phyloP scores from a whole-genome alignment of 2,329 filamentous ascomycete genomes.

The Ophiosphaerella narmari region DNA sequence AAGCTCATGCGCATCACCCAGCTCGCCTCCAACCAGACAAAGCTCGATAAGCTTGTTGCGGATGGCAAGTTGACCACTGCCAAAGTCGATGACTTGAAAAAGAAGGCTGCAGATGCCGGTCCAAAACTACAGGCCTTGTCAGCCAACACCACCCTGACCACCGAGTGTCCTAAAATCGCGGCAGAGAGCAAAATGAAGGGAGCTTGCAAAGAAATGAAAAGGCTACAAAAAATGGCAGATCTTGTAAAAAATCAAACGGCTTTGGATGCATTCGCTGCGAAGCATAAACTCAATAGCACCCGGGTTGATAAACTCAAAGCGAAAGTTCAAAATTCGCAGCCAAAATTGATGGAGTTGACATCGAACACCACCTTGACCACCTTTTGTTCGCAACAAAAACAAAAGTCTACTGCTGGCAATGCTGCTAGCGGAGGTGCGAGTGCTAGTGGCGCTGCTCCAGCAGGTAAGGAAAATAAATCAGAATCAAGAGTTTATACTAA shows the following conservation, averaged over 20 bases:
- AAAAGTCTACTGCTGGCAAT: constrained; percentile 19
- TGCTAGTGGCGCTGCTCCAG: too few relatives aligned
- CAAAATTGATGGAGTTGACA: constrained; percentile 27
- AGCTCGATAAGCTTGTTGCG: constrained; percentile 29
- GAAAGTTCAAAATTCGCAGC: constrained; percentile 23
- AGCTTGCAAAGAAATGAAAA: constrained; percentile 30
- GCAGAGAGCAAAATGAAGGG: constrained; percentile 24
- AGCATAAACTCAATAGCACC: constrained; percentile 28
- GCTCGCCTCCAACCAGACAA: constrained; percentile 35
- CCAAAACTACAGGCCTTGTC: constrained; percentile 25
- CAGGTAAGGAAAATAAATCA: too few relatives aligned
- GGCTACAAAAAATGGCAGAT: constrained; percentile 22
- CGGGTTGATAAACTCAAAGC: constrained; percentile 27
- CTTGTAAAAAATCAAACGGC: constrained; percentile 34
- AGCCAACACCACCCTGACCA: constrained; percentile 32
- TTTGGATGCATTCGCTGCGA: constrained; percentile 23
- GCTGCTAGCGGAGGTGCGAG: background rate
- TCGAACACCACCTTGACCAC: constrained; percentile 34
- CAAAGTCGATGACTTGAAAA: constrained; percentile 30
- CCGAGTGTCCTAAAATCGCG: constrained; percentile 28
- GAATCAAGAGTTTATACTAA: background rate
- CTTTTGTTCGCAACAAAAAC: constrained; percentile 20
- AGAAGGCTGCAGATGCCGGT: constrained; percentile 30
- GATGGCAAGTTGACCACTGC: constrained; percentile 26
- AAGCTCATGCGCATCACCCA: constrained; percentile 27